phyloP scores from a whole-genome alignment of 768 basidiomycete genomes.

The Ramaria sp. region DNA sequence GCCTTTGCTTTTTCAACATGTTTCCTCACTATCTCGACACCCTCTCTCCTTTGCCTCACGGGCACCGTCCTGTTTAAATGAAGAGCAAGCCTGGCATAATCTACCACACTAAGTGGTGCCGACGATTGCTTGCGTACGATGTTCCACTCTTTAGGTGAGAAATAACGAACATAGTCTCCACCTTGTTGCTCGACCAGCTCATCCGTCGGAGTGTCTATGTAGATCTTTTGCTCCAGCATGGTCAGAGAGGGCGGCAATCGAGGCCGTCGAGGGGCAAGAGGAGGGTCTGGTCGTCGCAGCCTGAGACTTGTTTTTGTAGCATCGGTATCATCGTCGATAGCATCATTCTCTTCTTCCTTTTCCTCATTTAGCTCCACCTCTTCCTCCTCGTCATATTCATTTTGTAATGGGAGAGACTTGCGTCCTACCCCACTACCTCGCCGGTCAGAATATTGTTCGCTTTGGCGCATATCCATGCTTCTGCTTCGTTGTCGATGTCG shows the following conservation, averaged over 20 bases:
- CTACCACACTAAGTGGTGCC: neutral
- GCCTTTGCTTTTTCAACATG: neutral
- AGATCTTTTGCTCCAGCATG: neutral
- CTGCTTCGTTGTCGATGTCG: too few species aligned
- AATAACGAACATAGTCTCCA: neutral
- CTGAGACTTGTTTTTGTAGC: neutral
- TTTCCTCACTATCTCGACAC: neutral
- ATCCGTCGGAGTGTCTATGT: neutral
- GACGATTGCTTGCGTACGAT: neutral
- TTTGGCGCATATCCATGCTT: too few species aligned
- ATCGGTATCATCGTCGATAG: neutral
- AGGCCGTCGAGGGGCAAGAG: neutral
- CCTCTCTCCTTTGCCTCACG: neutral
- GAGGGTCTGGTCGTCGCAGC: neutral
- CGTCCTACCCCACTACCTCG: too few species aligned
- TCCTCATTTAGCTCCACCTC: neutral
- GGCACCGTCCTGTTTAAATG: neutral
- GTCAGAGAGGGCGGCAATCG: neutral
- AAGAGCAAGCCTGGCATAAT: slow-evolving; percentile 2
- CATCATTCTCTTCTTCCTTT: neutral
- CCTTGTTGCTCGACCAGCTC: neutral
- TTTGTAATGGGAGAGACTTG: too few species aligned
- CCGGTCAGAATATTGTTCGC: too few species aligned
- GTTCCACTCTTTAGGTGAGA: neutral
- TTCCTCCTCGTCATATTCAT: too few species aligned